Evolutionary conservation across 2,329 filamentous ascomycete species (phyloP).

Genomic region (Talaromyces sp.): DNA sequence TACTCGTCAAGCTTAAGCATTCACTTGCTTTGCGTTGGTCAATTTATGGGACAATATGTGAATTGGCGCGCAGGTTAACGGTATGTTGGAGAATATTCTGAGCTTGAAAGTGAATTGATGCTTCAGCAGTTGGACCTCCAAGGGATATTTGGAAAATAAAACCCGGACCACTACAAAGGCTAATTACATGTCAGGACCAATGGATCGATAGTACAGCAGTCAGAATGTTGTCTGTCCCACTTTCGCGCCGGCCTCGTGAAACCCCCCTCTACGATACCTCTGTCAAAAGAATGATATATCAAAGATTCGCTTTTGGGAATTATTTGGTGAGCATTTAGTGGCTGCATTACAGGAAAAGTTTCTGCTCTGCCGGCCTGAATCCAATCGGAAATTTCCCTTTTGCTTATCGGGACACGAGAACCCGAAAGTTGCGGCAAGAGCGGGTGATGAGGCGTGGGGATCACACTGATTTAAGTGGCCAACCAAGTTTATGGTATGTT

Average conservation of each 20-base stretch:
- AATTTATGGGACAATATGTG: background rate
- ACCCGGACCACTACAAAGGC: background rate
- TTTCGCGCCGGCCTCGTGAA: background rate
- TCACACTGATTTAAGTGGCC: background rate
- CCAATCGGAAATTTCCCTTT: background rate
- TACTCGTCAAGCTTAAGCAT: background rate
- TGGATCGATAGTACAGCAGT: background rate
- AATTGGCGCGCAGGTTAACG: background rate
- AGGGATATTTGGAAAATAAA: background rate
- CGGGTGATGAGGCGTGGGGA: background rate
- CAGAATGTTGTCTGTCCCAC: background rate
- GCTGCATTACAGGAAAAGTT: background rate
- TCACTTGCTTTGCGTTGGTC: background rate
- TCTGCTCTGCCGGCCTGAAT: background rate
- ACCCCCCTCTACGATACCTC: background rate
- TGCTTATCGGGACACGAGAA: background rate
- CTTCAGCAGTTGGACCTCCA: background rate
- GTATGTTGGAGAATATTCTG: background rate
- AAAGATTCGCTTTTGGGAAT: background rate
- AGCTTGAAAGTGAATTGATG: background rate
- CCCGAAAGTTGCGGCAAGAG: background rate
- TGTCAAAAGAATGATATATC: background rate
- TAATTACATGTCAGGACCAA: background rate
- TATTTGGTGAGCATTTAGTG: background rate
- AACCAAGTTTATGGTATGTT: background rate